These are phyloP conservation scores for Corylus avellana DNA, from an alignment of 306 rosid genomes.

Conservation along the genomic window DNA sequence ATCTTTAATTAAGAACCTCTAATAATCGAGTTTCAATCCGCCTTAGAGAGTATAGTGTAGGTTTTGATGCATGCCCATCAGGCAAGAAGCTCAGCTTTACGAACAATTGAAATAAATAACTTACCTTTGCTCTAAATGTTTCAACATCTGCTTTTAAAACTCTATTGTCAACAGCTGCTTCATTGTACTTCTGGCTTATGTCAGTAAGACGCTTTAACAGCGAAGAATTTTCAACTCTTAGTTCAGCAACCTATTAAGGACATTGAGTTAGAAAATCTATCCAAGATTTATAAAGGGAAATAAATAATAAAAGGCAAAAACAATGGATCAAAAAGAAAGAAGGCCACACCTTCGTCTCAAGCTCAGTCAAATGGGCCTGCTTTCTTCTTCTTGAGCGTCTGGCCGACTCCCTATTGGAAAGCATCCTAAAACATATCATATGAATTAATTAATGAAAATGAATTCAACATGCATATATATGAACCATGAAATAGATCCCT, in stretches of 20 bases:
- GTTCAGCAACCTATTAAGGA: slow-evolving; percentile 66
- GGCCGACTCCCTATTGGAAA: slow-evolving; percentile 96
- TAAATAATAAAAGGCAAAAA: not conserved
- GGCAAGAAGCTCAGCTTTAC: not conserved
- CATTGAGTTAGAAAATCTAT: slow-evolving; percentile 21
- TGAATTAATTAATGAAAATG: slow-evolving; percentile 8
- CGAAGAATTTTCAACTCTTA: slow-evolving; percentile 83
- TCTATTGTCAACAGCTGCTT: slow-evolving; percentile 84
- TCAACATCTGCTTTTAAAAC: slow-evolving; percentile 85
- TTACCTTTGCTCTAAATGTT: slow-evolving; percentile 93
- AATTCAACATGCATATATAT: not conserved
- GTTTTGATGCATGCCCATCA: slow-evolving; percentile 14
- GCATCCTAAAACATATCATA: slow-evolving; percentile 67
- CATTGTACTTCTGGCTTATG: slow-evolving; percentile 57
- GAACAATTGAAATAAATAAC: not conserved
- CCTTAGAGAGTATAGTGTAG: slow-evolving; percentile 10
- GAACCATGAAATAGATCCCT: slow-evolving; percentile 11
- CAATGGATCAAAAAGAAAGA: slow-evolving; percentile 9
- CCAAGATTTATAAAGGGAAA: not conserved
- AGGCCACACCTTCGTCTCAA: slow-evolving; percentile 70
- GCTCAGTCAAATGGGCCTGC: slow-evolving; percentile 95
- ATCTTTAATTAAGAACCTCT: slow-evolving; percentile 3
- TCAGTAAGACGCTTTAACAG: slow-evolving; percentile 73
- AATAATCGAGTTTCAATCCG: slow-evolving; percentile 12
- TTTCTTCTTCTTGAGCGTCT: slow-evolving; percentile 96